These are phyloP conservation scores for Malassezia sp. DNA, from an alignment of 1,284 basidiomycete species.

Conservation along the genomic window DNA sequence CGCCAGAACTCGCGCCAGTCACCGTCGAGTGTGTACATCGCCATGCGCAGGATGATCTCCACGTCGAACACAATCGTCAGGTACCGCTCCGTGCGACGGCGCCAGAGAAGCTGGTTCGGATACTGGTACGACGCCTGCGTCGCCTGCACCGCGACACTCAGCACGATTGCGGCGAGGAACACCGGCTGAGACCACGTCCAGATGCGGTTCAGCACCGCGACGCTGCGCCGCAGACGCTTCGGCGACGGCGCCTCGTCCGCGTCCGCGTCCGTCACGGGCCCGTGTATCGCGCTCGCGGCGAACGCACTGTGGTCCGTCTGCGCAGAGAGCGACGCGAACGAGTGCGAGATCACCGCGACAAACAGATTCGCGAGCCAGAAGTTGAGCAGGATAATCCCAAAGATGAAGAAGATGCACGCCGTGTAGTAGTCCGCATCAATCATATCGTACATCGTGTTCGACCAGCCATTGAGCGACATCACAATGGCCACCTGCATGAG, in stretches of 20 bases:
- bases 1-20: slow-evolving; percentile 70
- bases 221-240: background rate
- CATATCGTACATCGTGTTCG: slow-evolving; percentile 71
- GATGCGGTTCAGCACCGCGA: slow-evolving; percentile 28
- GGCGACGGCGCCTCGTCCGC: background rate
- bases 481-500: slow-evolving; percentile 75
- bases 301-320: slow-evolving; percentile 88
- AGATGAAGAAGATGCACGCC: slow-evolving; percentile 77
- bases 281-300: slow-evolving; percentile 49
- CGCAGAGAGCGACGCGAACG: slow-evolving; percentile 76
- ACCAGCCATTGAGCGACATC: slow-evolving; percentile 53
- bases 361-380: slow-evolving; percentile 69
- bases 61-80: slow-evolving; percentile 76
- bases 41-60: slow-evolving; percentile 70
- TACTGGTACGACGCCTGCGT: slow-evolving; percentile 54
- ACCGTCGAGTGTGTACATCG: slow-evolving; percentile 57
- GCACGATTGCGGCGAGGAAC: slow-evolving; percentile 55
- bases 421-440: slow-evolving; percentile 84
- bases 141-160: slow-evolving; percentile 62
- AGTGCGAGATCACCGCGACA: slow-evolving; percentile 91
- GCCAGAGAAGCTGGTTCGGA: slow-evolving; percentile 12
- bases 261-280: background rate
- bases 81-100: slow-evolving; percentile 59
- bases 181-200: slow-evolving; percentile 41
- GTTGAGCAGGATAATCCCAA: slow-evolving; percentile 50